These are phyloP conservation scores for Phoma sp. DNA, from an alignment of 2,329 filamentous ascomycete genomes.

Conservation along the genomic window DNA sequence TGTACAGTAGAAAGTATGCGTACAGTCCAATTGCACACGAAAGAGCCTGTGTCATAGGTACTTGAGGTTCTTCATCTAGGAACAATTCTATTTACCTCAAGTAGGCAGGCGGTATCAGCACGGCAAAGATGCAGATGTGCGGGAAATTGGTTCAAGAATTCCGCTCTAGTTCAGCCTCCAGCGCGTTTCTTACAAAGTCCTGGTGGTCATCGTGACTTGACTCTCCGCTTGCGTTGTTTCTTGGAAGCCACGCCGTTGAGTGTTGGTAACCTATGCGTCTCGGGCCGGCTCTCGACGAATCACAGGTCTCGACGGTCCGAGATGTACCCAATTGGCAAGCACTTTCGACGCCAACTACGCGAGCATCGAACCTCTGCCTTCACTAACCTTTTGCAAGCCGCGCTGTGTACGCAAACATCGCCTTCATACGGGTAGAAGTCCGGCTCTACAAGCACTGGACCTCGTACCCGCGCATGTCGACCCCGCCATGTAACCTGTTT, in stretches of 20 bases:
- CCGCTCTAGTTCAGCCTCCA: background rate
- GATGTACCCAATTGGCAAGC: slow-evolving; percentile 19
- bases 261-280: background rate
- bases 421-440: slow-evolving; percentile 19
- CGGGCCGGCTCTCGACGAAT: slow-evolving; percentile 28
- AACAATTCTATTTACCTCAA: background rate
- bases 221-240: background rate
- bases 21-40: background rate
- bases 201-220: background rate
- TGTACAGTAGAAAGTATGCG: background rate
- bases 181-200: background rate
- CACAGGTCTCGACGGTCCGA: slow-evolving; percentile 16
- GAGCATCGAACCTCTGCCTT: slow-evolving; percentile 2
- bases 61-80: too few relatives aligned
- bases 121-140: background rate
- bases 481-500: slow-evolving; percentile 23
- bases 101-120: background rate
- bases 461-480: slow-evolving; percentile 1
- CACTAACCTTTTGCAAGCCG: slow-evolving; percentile 14
- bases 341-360: slow-evolving; percentile 7
- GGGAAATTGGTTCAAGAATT: background rate
- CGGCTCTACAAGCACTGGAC: slow-evolving; percentile 13
- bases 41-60: too few relatives aligned
- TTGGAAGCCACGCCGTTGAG: slow-evolving; percentile 3
- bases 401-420: background rate